phyloP scores from a whole-genome alignment of 768 basidiomycete species.

The Termitomyces sp. region DNA sequence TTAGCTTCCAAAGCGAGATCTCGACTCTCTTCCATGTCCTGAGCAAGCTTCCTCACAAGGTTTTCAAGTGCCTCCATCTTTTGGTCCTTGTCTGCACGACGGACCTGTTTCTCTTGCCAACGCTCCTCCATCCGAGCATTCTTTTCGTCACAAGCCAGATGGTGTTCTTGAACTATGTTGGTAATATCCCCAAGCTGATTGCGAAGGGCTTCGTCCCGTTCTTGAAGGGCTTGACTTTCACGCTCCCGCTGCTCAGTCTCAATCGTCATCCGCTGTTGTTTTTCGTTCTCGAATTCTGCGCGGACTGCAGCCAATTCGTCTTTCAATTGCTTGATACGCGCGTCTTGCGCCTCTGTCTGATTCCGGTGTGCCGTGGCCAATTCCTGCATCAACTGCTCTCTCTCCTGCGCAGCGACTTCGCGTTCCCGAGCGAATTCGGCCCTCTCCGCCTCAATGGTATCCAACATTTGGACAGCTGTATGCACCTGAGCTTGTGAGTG shows the following conservation, averaged over 20 bases:
- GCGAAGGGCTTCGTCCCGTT: conserved; percentile 55
- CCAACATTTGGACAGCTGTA: conserved; percentile 42
- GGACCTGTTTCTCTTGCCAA: conserved; percentile 54
- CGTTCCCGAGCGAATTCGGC: conserved; percentile 53
- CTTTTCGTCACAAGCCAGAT: conserved; percentile 54
- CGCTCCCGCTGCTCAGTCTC: conserved; percentile 59
- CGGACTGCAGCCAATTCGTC: conserved; percentile 54
- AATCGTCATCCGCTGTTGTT: conserved; percentile 47
- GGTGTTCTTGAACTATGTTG: conserved; percentile 64
- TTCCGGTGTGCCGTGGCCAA: conserved; percentile 43
- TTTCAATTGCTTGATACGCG: conserved; percentile 54
- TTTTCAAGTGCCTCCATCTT: conserved; percentile 52
- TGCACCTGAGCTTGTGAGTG: conserved; percentile 20
- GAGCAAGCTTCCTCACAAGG: conserved; percentile 53
- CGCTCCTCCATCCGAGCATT: conserved; percentile 54
- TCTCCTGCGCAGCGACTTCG: conserved; percentile 49
- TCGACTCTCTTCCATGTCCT: conserved; percentile 49
- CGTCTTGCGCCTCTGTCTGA: conserved; percentile 43
- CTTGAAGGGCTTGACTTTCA: conserved; percentile 49
- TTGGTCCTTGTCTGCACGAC: conserved; percentile 54
- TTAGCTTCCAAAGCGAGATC: conserved; percentile 47
- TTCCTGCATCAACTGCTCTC: conserved; percentile 42
- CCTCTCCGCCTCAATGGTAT: conserved; percentile 51
- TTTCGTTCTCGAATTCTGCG: conserved; percentile 59
- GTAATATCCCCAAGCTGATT: conserved; percentile 67